phyloP scores from a whole-genome alignment of 2,329 filamentous ascomycete species.

The Penicillium sp. region DNA sequence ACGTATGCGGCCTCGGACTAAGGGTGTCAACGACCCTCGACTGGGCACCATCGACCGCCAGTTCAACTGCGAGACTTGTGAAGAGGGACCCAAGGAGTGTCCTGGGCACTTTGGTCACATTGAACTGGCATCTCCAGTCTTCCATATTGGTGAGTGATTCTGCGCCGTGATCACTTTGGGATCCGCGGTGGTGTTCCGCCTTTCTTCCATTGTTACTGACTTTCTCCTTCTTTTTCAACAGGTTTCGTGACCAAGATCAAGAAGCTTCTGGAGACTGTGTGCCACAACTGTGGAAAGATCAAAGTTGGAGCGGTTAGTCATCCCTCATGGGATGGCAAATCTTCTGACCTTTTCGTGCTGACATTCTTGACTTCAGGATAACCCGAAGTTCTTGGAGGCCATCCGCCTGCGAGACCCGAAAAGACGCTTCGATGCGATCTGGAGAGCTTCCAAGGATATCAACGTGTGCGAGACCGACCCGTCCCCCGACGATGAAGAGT shows the following conservation, averaged over 20 bases:
- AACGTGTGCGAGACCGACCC: constrained; percentile 80
- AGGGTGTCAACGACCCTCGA: constrained; percentile 92
- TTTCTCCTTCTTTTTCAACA: constrained; percentile 46
- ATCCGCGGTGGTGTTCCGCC: constrained; percentile 14
- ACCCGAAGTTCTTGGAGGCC: constrained; percentile 81
- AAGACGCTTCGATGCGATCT: constrained; percentile 89
- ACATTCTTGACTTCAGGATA: constrained; percentile 66
- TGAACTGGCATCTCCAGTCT: constrained; percentile 94
- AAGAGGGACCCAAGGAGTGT: constrained; percentile 93
- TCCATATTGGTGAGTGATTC: constrained; percentile 68
- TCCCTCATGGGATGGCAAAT: constrained; percentile 64
- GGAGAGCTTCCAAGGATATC: constrained; percentile 90
- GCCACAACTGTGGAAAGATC: constrained; percentile 98
- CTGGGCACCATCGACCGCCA: constrained; percentile 95
- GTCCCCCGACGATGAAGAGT: constrained; percentile 70
- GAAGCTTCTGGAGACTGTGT: constrained; percentile 98
- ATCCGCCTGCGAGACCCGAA: constrained; percentile 89
- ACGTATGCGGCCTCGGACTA: constrained; percentile 85
- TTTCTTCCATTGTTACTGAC: constrained; percentile 33
- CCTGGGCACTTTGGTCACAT: constrained; percentile 99
- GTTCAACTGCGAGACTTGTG: constrained; percentile 95
- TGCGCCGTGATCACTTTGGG: neutral
- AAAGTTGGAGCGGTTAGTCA: constrained; percentile 97
- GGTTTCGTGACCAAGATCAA: constrained; percentile 99
- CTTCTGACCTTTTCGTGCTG: constrained; percentile 57